Percentiles rank a stretch among this genome's conserved stretches.
These are phyloP conservation scores for Gracilaria gracilis DNA, from an alignment of 23 red algal species.

Conservation along the genomic window DNA sequence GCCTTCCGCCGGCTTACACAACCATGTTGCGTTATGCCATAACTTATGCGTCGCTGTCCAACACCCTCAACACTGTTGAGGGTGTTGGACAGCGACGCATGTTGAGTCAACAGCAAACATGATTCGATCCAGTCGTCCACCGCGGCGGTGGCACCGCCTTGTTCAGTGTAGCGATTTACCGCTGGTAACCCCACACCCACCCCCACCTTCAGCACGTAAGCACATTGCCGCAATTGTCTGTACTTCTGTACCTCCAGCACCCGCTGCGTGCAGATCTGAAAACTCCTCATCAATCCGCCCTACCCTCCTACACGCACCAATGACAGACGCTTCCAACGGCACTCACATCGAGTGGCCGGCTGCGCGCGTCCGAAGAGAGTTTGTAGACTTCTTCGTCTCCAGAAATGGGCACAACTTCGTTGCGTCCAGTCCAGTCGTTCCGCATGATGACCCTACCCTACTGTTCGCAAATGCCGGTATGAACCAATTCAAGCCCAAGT, in stretches of 20 bases:
- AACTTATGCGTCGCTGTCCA: no score
- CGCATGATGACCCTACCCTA: constrained; percentile 96
- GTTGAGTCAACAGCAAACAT: neutral
- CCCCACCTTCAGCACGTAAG: neutral
- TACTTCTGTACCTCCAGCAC: neutral
- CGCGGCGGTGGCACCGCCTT: no score
- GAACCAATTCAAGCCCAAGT: constrained; percentile 99
- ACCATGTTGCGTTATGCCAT: no score
- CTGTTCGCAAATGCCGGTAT: constrained; percentile 99
- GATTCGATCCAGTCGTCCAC: neutral
- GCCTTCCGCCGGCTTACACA: no score
- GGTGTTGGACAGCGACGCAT: no score
- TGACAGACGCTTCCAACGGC: constrained; percentile 18
- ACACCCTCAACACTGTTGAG: no score
- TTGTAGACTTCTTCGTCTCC: constrained; percentile 83
- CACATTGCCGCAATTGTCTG: neutral
- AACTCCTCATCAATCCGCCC: neutral
- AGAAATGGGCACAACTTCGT: constrained; percentile 77
- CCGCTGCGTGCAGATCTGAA: neutral
- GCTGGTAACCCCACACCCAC: no score
- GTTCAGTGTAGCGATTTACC: no score
- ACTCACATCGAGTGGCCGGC: constrained; percentile 64
- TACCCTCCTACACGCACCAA: neutral
- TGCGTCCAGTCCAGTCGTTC: constrained; percentile 86
- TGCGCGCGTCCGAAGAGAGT: constrained; percentile 72